phyloP scores from a whole-genome alignment of 2,329 filamentous ascomycete genomes.

The Phyllosticta paracitricarpa region DNA sequence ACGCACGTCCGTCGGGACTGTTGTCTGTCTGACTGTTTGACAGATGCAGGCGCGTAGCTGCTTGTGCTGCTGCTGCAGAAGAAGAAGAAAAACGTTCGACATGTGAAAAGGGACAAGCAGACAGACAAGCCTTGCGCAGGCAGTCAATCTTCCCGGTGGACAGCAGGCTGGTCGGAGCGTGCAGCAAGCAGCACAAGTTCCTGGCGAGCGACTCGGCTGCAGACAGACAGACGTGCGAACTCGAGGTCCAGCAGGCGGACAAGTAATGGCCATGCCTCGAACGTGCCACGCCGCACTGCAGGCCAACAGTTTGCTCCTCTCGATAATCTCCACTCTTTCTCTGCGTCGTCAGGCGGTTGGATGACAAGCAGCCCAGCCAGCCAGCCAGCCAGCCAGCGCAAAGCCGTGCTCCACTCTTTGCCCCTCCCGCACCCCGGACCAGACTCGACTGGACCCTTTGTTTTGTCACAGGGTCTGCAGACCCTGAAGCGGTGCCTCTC shows the following conservation, averaged over 20 bases:
- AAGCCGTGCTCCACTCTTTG: neutral
- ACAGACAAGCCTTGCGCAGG: too few relatives aligned
- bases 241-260: too few relatives aligned
- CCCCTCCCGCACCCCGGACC: neutral
- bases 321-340: neutral
- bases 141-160: neutral
- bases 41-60: neutral
- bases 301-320: neutral
- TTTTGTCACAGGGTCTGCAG: neutral
- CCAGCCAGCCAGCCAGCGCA: neutral
- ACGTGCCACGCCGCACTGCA: neutral
- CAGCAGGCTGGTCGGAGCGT: neutral
- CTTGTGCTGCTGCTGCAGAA: too few relatives aligned
- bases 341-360: neutral
- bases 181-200: neutral
- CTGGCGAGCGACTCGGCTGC: neutral
- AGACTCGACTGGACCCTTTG: neutral
- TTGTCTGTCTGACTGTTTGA: neutral
- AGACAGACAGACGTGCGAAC: neutral
- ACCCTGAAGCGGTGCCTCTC: neutral
- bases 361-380: neutral
- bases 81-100: neutral
- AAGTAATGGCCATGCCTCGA: neutral
- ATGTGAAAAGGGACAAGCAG: neutral
- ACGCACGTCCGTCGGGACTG: neutral